Evolutionary conservation across 805 yeast genomes (phyloP).

Genomic region (Yarrowia alimentaria): DNA sequence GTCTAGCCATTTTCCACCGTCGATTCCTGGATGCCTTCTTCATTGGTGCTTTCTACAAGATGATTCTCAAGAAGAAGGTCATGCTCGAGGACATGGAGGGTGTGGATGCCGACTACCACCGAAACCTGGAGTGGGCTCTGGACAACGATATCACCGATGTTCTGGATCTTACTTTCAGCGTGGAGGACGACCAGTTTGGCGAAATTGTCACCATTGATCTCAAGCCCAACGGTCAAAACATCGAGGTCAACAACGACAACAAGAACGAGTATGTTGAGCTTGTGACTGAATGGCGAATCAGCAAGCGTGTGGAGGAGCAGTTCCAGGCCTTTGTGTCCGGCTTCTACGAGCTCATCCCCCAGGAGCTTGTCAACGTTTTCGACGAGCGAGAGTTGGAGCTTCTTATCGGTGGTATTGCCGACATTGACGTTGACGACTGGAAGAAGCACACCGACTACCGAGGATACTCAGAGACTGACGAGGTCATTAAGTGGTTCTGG

Average conservation of each 20-base stretch:
- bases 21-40: constrained; percentile 97
- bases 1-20: constrained; percentile 96
- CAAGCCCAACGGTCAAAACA: constrained; percentile 81
- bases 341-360: constrained; percentile 95
- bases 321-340: constrained; percentile 96
- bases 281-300: constrained; percentile 93
- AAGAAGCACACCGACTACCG: constrained; percentile 97
- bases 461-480: constrained; percentile 95
- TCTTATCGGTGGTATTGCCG: constrained; percentile 96
- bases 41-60: constrained; percentile 95
- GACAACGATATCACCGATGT: constrained; percentile 91
- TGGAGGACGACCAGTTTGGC: constrained; percentile 90
- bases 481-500: constrained; percentile 99
- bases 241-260: constrained; percentile 91
- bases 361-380: constrained; percentile 91
- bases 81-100: constrained; percentile 97
- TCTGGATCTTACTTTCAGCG: constrained; percentile 81
- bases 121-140: constrained; percentile 91
- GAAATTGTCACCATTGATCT: constrained; percentile 85
- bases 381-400: constrained; percentile 97
- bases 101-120: constrained; percentile 94
- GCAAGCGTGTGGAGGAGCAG: constrained; percentile 90
- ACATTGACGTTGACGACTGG: constrained; percentile 98
- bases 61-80: constrained; percentile 94
- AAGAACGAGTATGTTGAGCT: constrained; percentile 94